A percentile compares a stretch with the other conserved stretches of the same genome.
phyloP scores from a whole-genome alignment of 140 eudicot species.

The Cichorium intybus region DNA sequence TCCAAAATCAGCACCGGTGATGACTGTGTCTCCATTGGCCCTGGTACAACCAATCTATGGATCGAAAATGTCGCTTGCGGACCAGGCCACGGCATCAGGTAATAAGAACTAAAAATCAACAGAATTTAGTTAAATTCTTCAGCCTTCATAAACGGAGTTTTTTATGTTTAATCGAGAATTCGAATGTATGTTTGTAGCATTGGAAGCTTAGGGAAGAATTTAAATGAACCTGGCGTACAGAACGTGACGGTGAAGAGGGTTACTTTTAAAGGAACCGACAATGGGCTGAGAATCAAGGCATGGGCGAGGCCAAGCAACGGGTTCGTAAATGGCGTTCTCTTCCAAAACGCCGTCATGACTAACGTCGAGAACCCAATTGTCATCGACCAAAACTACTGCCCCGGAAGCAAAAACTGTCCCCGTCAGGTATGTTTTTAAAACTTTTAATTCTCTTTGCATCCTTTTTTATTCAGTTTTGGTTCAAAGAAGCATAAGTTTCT shows the following conservation, averaged over 20 bases:
- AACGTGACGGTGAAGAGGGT: slow-evolving; percentile 59
- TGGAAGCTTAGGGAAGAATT: slow-evolving; percentile 64
- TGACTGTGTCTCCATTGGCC: slow-evolving; percentile 71
- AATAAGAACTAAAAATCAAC: neutral
- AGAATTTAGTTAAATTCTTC: neutral
- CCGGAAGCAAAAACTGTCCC: slow-evolving; percentile 49
- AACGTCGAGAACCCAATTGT: slow-evolving; percentile 64
- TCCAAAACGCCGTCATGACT: slow-evolving; percentile 46
- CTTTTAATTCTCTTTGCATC: neutral
- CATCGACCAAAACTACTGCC: slow-evolving; percentile 82
- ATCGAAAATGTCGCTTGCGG: slow-evolving; percentile 55
- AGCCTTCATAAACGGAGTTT: neutral
- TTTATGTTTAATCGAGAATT: neutral
- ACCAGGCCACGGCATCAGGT: slow-evolving; percentile 88
- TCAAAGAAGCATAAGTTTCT: neutral
- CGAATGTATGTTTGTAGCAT: slow-evolving; percentile 37
- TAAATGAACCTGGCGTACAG: slow-evolving; percentile 56
- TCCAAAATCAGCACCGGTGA: slow-evolving; percentile 64
- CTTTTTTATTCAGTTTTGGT: neutral
- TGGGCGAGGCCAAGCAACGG: slow-evolving; percentile 74
- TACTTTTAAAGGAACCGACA: slow-evolving; percentile 43
- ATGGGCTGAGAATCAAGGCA: slow-evolving; percentile 73
- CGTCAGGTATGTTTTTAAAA: slow-evolving; percentile 38
- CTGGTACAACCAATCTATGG: slow-evolving; percentile 48
- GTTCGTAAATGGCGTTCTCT: slow-evolving; percentile 48